phyloP scores from a whole-genome alignment of 306 rosid genomes.

The Purshia tridentata region DNA sequence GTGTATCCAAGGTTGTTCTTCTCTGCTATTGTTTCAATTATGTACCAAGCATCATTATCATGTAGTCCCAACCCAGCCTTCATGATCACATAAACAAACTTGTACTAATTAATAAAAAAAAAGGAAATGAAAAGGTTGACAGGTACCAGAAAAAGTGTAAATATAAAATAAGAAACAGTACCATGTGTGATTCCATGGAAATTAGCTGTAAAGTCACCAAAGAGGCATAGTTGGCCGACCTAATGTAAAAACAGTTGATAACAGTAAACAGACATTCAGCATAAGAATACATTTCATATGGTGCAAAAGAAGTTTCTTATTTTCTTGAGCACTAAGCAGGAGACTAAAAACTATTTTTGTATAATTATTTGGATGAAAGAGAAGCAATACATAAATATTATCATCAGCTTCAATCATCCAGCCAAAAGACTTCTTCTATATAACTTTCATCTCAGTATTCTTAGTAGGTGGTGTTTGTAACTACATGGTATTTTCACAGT shows the following conservation, averaged over 20 bases:
- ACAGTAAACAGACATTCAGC: slow-evolving; percentile 23
- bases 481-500: not conserved
- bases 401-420: too few relatives aligned
- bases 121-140: not conserved
- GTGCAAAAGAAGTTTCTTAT: slow-evolving; percentile 6
- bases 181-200: slow-evolving; percentile 89
- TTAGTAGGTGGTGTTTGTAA: not conserved
- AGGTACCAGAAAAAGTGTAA: slow-evolving; percentile 13
- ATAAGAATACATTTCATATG: slow-evolving; percentile 3
- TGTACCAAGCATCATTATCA: slow-evolving; percentile 91
- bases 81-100: slow-evolving; percentile 26
- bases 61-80: slow-evolving; percentile 98
- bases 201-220: slow-evolving; percentile 81
- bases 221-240: slow-evolving; percentile 90
- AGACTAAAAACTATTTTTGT: not conserved
- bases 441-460: too few relatives aligned
- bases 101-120: slow-evolving; percentile 5
- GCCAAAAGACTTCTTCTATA: too few relatives aligned
- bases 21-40: slow-evolving; percentile 92
- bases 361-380: not conserved
- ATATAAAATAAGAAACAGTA: slow-evolving; percentile 36
- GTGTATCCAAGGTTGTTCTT: slow-evolving; percentile 87
- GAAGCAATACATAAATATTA: too few relatives aligned
- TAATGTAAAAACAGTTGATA: slow-evolving; percentile 31
- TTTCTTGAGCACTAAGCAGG: not conserved